A percentile compares a stretch with the other conserved stretches of the same genome.
phyloP scores from a whole-genome alignment of 2,329 filamentous ascomycete species.

The Cladosporium sp. region DNA sequence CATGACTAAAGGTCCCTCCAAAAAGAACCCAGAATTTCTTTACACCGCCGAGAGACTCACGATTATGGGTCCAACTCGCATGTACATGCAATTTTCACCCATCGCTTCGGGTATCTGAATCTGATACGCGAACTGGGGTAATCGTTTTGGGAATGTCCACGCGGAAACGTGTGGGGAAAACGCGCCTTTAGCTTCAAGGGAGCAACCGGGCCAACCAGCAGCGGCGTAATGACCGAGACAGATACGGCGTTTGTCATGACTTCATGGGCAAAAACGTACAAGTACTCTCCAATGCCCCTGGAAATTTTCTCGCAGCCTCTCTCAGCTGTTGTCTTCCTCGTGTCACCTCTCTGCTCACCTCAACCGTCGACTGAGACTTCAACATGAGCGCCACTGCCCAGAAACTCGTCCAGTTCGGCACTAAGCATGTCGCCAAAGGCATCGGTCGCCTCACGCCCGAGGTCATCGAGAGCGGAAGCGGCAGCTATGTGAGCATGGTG shows the following conservation, averaged over 20 bases:
- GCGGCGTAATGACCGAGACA: background rate
- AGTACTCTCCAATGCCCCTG: background rate
- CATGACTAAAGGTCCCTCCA: background rate
- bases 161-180: background rate
- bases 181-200: background rate
- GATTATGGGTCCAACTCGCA: background rate
- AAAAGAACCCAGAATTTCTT: background rate
- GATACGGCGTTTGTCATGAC: conserved; percentile 3
- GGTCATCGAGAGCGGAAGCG: conserved; percentile 37
- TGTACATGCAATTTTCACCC: background rate
- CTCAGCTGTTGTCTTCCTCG: background rate
- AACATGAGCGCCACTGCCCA: conserved; percentile 22
- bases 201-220: conserved; percentile 1
- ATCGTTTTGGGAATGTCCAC: background rate
- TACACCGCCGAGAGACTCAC: background rate
- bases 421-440: conserved; percentile 25
- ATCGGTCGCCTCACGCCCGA: conserved; percentile 28
- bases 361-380: background rate
- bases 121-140: background rate
- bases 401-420: conserved; percentile 26
- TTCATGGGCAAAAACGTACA: background rate
- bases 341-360: background rate
- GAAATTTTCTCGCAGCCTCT: background rate
- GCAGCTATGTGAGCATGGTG: conserved; percentile 38
- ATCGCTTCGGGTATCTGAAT: background rate